Percentiles rank a stretch among this genome's conserved stretches.
phyloP scores from a whole-genome alignment of 768 basidiomycete genomes.

The Hericium rajendrae region DNA sequence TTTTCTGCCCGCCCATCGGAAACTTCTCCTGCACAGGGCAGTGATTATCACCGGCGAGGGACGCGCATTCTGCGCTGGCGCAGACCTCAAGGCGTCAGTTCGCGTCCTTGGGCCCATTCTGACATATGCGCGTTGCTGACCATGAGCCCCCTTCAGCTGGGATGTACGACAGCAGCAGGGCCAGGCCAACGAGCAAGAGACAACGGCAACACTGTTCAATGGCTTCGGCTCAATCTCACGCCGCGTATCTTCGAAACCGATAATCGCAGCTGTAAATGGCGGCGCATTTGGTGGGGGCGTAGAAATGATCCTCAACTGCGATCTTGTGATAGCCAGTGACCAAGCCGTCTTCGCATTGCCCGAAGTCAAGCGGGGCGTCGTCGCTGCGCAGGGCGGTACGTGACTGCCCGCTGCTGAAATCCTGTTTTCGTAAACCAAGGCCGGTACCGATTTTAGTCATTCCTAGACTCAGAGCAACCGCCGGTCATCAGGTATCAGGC shows the following conservation, averaged over 20 bases:
- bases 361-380: conserved; percentile 70
- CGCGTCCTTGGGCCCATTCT: not conserved
- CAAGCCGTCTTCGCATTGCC: conserved; percentile 65
- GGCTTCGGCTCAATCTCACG: conserved; percentile 73
- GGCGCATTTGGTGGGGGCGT: conserved; percentile 31
- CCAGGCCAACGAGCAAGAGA: conserved; percentile 33
- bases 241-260: conserved; percentile 56
- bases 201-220: conserved; percentile 29
- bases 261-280: conserved; percentile 78
- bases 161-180: conserved; percentile 39
- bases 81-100: conserved; percentile 65
- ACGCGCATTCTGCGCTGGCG: conserved; percentile 69
- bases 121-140: not conserved
- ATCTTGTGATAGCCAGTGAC: conserved; percentile 60
- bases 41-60: conserved; percentile 67
- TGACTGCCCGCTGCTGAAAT: conserved; percentile 2
- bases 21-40: conserved; percentile 38
- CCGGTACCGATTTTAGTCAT: conserved; percentile 31
- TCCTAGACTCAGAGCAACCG: conserved; percentile 52
- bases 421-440: not conserved
- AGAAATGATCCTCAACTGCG: conserved; percentile 56
- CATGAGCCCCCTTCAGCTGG: conserved; percentile 40
- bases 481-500: conserved; percentile 65
- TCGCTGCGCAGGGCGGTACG: conserved; percentile 64
- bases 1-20: not conserved